Evolutionary conservation across 2,329 filamentous ascomycete species (phyloP).

Genomic region (Pseudovirgaria hyperparasitica): DNA sequence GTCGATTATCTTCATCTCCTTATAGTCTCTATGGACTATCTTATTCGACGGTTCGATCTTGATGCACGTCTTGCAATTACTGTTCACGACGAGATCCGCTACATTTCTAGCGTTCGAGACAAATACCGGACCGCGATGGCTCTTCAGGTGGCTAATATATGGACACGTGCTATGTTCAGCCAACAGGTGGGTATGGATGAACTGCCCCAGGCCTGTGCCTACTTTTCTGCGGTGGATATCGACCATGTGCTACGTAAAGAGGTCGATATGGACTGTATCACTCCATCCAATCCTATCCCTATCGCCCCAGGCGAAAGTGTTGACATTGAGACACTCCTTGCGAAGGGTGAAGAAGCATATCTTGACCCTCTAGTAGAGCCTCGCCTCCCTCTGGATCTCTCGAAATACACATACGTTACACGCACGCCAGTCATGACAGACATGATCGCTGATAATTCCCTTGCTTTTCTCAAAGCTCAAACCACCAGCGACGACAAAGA

Average conservation of each 20-base stretch:
- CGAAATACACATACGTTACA: conserved; percentile 55
- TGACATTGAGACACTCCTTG: conserved; percentile 67
- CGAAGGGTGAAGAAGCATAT: conserved; percentile 53
- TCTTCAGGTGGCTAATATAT: conserved; percentile 83
- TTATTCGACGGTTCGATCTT: conserved; percentile 74
- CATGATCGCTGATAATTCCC: conserved; percentile 34
- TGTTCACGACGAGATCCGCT: conserved; percentile 95
- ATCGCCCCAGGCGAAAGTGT: conserved; percentile 80
- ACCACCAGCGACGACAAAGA: conserved; percentile 65
- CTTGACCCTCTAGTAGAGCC: conserved; percentile 56
- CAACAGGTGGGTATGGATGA: conserved; percentile 96
- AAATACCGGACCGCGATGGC: conserved; percentile 86
- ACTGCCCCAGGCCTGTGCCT: conserved; percentile 85
- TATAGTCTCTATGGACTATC: conserved; percentile 88
- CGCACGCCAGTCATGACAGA: conserved; percentile 69
- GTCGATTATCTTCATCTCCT: conserved; percentile 95
- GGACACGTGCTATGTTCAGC: conserved; percentile 94
- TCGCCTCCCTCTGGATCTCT: conserved; percentile 42
- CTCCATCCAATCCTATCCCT: conserved; percentile 65
- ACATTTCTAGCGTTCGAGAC: conserved; percentile 74
- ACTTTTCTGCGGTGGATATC: conserved; percentile 90
- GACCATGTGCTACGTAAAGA: conserved; percentile 95
- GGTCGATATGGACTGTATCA: conserved; percentile 95
- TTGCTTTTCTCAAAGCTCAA: conserved; percentile 69
- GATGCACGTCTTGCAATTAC: conserved; percentile 79